Base-by-base conservation (phyloP, 2,329 filamentous ascomycete genomes). In the Blumeriella jaapii region DNA sequence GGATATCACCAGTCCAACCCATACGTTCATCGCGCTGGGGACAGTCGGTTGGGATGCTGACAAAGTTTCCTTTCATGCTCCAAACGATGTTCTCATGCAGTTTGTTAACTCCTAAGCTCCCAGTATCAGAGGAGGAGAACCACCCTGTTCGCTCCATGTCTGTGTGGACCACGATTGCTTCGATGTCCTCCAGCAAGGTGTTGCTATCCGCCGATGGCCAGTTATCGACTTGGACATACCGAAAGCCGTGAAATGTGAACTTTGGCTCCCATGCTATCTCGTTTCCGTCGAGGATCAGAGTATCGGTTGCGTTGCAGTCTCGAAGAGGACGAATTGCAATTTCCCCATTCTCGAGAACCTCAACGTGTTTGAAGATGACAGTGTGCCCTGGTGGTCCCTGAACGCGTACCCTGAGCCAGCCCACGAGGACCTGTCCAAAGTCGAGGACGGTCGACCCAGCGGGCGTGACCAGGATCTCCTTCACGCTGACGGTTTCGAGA, bases 361-460 rank as follows among this genome's bases (percentile, higher is more conserved):
- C 64, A 0, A 61, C 57, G 40, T 66, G 62, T 0, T 45, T 48
- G 12, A 66, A 53, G 3, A 55, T 59, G 13, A 74, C 60, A 6
- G 52, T 58, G 2, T 60, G 55, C 1, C 61, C 63, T 2, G 49
- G 47, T 0, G 57, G 53, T 0, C 58, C 62, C 24, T 44, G 44
- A 2, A 64, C 48, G 0, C 53, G 48, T 8, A 73, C 44, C 0
- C 55, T 53, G 1, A 72, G 36, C 44, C 60, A 60, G 1, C 71
- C 71, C 1, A 73, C 69, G 0, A 74, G 54, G 43, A 75, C 74
- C 46, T 75, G 69, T 2, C 69, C 69, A 48, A 74, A 74, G 42
- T 75, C 69, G 19, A 72, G 37, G 2, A 71, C 49, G 0, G 54
- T 60, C 40, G 65, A 67, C 1, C 65, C 63, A 0, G 61, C 60